Base-by-base conservation (phyloP, 768 basidiomycete species). In the Suillus subaureus region DNA sequence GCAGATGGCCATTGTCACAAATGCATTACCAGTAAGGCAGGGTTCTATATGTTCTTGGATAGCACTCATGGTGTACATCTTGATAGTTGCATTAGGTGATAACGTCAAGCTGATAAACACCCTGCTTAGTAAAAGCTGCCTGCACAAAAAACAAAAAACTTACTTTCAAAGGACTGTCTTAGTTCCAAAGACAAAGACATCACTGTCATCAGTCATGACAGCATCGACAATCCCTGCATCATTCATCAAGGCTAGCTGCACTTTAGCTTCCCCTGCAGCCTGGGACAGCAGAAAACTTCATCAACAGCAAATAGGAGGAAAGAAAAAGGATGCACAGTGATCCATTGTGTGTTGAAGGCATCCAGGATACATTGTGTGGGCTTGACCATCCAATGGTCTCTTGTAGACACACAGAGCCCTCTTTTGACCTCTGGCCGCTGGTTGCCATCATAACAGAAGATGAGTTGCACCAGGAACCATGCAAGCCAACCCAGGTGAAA, bases 91-190 rank as follows among this genome's bases (percentile, higher is more conserved):
- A 5, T 31, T 5, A 31, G 31, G 54, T 45, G 12, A 51, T 37
- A 66, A n/a, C 45, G 42, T 62, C 0, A 54, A 66, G 37, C 65
- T 66, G 57, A 16, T 9, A 13, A 42, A 18, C 2, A 43, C 3
- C 43, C 18, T 21, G 8, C 16, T 6, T 18, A 43, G n/a, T n/a
- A n/a, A 43, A 31, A 31, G 31, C 31, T 31, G 21, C 6, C 43
- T 21, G 21, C 31, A 31, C 31, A 31, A 31, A 31, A 31, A 5
- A 28, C 35, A 1, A 6, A 45, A n/a, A 45, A 9, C 40, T 33
- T 18, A 63, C 65, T 66, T 63, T 21, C 55, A 13, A n/a, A 66
- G 65, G 16, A 66, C 61, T 16, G 65, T 63, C 4, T 35, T 47
- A 2, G 54, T 45, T 1, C 65, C 55, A n/a, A 66, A 66, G 6